Evolutionary conservation across 441 rosid genomes (phyloP), one percentile per base, ranked within the genome.

Genomic region (Rhodomyrtus psidioides): DNA sequence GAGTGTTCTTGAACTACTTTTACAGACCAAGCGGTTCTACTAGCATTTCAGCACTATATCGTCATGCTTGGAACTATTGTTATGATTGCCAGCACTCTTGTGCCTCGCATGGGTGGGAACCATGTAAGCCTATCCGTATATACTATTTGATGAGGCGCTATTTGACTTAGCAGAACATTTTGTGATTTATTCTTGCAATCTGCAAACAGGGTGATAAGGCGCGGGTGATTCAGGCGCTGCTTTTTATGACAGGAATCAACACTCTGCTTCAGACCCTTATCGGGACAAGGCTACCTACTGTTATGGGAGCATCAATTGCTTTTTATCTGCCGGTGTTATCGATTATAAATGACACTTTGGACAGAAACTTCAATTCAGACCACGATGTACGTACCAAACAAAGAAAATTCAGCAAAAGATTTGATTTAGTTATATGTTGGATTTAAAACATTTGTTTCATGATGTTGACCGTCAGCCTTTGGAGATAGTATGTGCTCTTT

Each of bases 11-110:
- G 57, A 57, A 83, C 84, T 62, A 83, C 86, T 88, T 90, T 88
- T 79, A 86, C 97, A 96, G 99, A 92, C 85, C 93, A 94, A 91
- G 90, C 94, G 16, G 83, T 89, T 87, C 84, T 96, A 30, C 86
- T 97, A 84, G 99, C 97, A 88, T 97, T 97, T 90, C 97, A 97
- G 84, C 99, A 96, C 92, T 96, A 94, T 88, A 91, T 96, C 27
- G 98, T 96, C 90, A 91, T 93, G 96, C 98, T 97, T 27, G 98
- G 99, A 87, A 94, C 98, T 84, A 90, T 93, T 42, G 98, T 97
- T n/a, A 86, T 94, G 57, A 89, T 96, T 86, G 92, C 95, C 87
- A 93, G 86, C 89, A 86, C 65, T 83, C 94, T 97, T 54, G 99
- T 97, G 87, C 92, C 94, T 51, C 91, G 14, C 76, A 96, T 96